phyloP scores from a whole-genome alignment of 768 basidiomycete genomes.

The Mrakia gelida region DNA sequence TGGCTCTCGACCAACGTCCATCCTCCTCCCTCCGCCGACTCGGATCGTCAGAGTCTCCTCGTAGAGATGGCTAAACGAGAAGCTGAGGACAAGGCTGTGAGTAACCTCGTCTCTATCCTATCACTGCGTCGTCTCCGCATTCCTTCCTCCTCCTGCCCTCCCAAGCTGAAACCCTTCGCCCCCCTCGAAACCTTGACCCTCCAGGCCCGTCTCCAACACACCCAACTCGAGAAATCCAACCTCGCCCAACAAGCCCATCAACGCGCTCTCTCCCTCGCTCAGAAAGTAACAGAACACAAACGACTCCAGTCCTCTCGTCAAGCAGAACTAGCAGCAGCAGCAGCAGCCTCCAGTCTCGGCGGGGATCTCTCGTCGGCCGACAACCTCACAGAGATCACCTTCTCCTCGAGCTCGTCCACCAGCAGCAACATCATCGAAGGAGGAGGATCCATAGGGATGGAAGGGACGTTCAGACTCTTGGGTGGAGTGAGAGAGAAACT shows the following conservation, averaged over 20 bases:
- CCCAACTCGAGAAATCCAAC: constrained; percentile 9
- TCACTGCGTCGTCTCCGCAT: too few relatives aligned
- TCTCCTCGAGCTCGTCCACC: background rate
- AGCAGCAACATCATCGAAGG: background rate
- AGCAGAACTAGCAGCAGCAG: constrained; percentile 12
- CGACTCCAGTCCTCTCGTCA: constrained; percentile 16
- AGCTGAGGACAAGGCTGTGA: constrained; percentile 20
- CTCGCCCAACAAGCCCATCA: constrained; percentile 17
- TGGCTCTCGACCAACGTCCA: background rate
- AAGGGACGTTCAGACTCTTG: constrained; percentile 16
- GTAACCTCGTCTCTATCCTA: background rate
- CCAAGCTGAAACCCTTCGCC: background rate
- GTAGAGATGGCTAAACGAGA: constrained; percentile 23
- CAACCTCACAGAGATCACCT: constrained; percentile 18
- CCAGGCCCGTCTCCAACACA: constrained; percentile 10
- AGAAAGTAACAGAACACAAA: constrained; percentile 26
- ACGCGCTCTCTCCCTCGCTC: constrained; percentile 3
- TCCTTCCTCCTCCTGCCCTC: background rate
- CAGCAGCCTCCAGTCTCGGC: background rate
- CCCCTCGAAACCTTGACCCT: too few relatives aligned
- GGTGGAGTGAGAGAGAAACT: constrained; percentile 21
- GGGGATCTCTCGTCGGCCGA: background rate
- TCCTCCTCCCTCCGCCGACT: constrained; percentile 4
- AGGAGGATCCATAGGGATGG: background rate
- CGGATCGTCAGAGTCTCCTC: constrained; percentile 11